phyloP scores from a whole-genome alignment of 805 yeast species.

The Brettanomyces nanus region DNA sequence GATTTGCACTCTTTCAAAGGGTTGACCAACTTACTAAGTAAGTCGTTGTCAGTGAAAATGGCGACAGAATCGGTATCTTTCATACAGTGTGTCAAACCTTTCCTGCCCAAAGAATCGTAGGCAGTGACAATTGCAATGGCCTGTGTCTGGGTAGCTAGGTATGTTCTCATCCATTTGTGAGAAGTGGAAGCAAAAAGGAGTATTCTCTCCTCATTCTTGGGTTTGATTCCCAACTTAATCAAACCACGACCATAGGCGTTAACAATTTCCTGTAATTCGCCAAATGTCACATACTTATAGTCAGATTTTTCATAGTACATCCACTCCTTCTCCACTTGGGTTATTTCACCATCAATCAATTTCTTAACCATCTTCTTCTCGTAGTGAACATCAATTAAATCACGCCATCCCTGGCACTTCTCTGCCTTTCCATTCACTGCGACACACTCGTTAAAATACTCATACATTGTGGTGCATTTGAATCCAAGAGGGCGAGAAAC shows the following conservation, averaged over 20 bases:
- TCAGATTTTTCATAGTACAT: constrained; percentile 68
- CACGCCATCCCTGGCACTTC: constrained; percentile 71
- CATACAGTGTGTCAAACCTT: constrained; percentile 79
- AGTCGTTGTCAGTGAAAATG: constrained; percentile 74
- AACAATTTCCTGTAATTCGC: constrained; percentile 43
- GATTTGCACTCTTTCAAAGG: constrained; percentile 60
- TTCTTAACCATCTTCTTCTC: constrained; percentile 72
- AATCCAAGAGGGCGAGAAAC: constrained; percentile 55
- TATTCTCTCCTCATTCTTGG: constrained; percentile 50
- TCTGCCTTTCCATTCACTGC: constrained; percentile 41
- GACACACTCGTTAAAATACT: constrained; percentile 56
- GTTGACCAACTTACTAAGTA: constrained; percentile 56
- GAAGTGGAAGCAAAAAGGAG: constrained; percentile 89
- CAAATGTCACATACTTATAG: constrained; percentile 59
- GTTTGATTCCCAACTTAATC: constrained; percentile 59
- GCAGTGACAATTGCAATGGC: constrained; percentile 88
- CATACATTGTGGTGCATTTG: constrained; percentile 62
- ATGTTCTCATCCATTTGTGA: constrained; percentile 84
- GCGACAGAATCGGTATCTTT: constrained; percentile 73
- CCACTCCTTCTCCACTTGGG: constrained; percentile 80
- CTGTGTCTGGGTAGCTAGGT: constrained; percentile 70
- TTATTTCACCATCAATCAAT: constrained; percentile 67
- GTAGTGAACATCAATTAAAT: constrained; percentile 59
- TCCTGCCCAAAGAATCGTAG: constrained; percentile 89
- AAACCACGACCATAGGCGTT: constrained; percentile 68